Evolutionary conservation across 2,329 filamentous ascomycete species (phyloP), one percentile per base, ranked within the genome.

Genomic region (Chaetomium sp.): DNA sequence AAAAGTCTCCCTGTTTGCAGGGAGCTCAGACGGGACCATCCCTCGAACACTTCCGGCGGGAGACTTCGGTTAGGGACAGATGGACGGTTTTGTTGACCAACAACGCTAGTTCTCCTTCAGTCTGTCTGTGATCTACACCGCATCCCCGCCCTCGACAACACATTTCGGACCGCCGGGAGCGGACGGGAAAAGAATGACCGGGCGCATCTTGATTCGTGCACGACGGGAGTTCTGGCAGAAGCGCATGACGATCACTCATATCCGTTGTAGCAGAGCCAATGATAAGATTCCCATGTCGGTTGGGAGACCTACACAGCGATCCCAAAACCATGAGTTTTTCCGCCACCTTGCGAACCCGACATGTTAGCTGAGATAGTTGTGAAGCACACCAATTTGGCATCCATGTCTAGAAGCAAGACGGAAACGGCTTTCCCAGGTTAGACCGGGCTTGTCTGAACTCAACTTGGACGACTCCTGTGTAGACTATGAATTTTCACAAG

Each of bases 181-280:
- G 19, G 51, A 54, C n/a, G 51, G 51, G 51, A 31, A 45, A 57
- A 35, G 21, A 29, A 38, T 21, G 23, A 29, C 13, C 16, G 19
- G 50, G 50, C 25, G 27, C 27, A 13, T 31, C 50, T 27, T 55
- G 51, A 55, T 55, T 55, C 51, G 51, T 35, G 51, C 29, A 21
- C 31, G 51, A 23, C 35, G 21, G 33, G 23, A 42, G 38, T 42
- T 42, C 38, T 38, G 56, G 56, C 10, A 33, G 56, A 33, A 33
- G 45, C 45, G 25, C 57, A 60, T 42, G 58, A 33, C 58, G 58
- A 60, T 60, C 58, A 23, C 23, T 50, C 29, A 50, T 58, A 23
- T 27, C 38, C 27, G 56, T 5, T 49, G 56, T 29, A 33, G 19
- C 23, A 9, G 38, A 50, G 45, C 42, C 56, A 47, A 59, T 50